Evolutionary conservation across 2,329 filamentous ascomycete species (phyloP), one percentile per base, ranked within the genome.

Genomic region (Cadophora sp.): DNA sequence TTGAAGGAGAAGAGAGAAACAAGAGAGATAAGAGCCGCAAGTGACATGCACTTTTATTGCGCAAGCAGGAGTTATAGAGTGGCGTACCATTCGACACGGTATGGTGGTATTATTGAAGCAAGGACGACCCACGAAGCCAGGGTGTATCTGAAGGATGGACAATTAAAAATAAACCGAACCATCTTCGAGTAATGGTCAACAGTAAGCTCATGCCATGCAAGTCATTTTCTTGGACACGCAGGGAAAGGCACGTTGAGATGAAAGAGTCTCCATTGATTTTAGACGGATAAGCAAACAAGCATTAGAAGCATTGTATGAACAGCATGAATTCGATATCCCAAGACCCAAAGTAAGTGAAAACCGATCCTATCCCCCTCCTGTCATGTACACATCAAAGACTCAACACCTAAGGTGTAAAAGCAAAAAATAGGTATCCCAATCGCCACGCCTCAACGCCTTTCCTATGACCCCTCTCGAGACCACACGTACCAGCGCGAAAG

Each of bases 401-500:
- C 61, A 61, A 61, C 51, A 58, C 61, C 56, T 22, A 67, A 50
- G 58, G 51, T 43, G 14, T 51, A 63, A 64, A 31, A 51, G 55
- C 40, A 65, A 65, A 71, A 68, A 70, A 68, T 67, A 73, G 69
- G 68, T 71, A 73, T 75, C 71, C 73, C 64, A 66, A 67, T 70
- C 65, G 68, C 68, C 60, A 75, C 73, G 73, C 73, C 74, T 72
- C 69, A 74, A 75, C 73, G 72, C 73, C 73, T 72, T 72, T 70
- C 71, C 69, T 69, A 71, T 68, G 69, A 72, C 68, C 69, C 68
- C 70, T 64, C 68, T 62, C 65, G 72, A 73, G 71, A 73, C 72
- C 73, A 74, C 73, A 74, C 69, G 71, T 75, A 70, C 73, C 70
- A 72, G 72, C 73, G 73, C 71, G 72, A 66, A 72, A 73, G 71